phyloP scores from a whole-genome alignment of 2,329 filamentous ascomycete genomes.

The Lasiodiplodia citricola region DNA sequence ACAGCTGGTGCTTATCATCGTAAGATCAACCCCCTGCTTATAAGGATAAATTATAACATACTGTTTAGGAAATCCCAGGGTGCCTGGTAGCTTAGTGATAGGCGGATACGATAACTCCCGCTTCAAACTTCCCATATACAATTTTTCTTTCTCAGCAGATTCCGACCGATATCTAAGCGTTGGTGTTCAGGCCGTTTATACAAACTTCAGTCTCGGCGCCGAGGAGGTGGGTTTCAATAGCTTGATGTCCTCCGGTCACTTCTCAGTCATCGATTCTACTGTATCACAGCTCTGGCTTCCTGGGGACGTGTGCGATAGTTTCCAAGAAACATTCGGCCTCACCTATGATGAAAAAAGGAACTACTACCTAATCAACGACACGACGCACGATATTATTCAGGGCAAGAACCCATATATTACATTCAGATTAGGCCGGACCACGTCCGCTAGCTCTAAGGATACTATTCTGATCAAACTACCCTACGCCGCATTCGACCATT shows the following conservation, averaged over 20 bases:
- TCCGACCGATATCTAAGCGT: not conserved
- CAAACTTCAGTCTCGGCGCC: not conserved
- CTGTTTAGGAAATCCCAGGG: not conserved
- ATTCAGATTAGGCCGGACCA: constrained; percentile 36
- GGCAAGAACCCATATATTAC: constrained; percentile 43
- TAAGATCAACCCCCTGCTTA: not conserved
- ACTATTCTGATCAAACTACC: not conserved
- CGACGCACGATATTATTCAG: constrained; percentile 39
- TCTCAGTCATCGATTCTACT: not conserved
- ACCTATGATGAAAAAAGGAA: constrained; percentile 43
- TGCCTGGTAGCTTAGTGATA: constrained; percentile 44
- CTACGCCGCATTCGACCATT: constrained; percentile 6
- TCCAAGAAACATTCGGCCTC: constrained; percentile 47
- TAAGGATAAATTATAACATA: not conserved
- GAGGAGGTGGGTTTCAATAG: rapidly evolving
- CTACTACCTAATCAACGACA: constrained; percentile 47
- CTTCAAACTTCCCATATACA: constrained; percentile 37
- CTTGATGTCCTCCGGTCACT: not conserved
- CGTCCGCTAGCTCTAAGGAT: not conserved
- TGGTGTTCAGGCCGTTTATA: not conserved
- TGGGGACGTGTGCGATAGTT: constrained; percentile 43
- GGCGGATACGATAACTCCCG: constrained; percentile 52
- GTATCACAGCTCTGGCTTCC: constrained; percentile 34
- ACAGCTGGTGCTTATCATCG: constrained; percentile 45
- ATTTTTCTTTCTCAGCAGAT: constrained; percentile 28